Conservation (phyloP, 2,329 filamentous ascomycete genomes). For the Purpureocillium lavendulum region DNA sequence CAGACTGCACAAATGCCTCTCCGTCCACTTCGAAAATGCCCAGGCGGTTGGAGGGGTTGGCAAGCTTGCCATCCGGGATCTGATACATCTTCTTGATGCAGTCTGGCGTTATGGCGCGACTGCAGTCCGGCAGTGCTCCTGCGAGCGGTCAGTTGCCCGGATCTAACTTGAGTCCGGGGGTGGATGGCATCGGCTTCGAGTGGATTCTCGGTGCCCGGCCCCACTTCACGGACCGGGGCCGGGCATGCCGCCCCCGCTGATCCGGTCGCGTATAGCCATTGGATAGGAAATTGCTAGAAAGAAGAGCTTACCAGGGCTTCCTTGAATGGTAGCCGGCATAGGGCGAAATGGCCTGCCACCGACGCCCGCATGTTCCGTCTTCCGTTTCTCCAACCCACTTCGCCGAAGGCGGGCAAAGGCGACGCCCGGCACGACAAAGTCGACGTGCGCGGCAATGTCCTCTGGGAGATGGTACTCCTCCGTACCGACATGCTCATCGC, state of each 20-base stretch:
- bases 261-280: too few species aligned
- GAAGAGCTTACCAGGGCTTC: too few species aligned
- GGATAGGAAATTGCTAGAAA: too few species aligned
- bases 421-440: slow-evolving; percentile 32
- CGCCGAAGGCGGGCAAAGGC: slow-evolving; percentile 1
- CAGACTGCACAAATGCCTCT: slow-evolving; percentile 41
- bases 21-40: slow-evolving; percentile 44
- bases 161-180: too few species aligned
- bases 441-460: slow-evolving; percentile 26
- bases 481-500: slow-evolving; percentile 28
- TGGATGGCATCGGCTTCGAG: too few species aligned
- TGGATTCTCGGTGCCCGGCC: too few species aligned
- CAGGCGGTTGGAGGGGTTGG: slow-evolving; percentile 33
- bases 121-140: slow-evolving; percentile 26
- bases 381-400: neutral
- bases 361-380: neutral
- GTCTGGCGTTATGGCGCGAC: slow-evolving; percentile 45
- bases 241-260: neutral
- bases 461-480: slow-evolving; percentile 32
- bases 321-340: neutral
- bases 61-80: slow-evolving; percentile 28
- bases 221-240: neutral
- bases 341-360: too few species aligned
- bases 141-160: too few species aligned
- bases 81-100: slow-evolving; percentile 43